These are phyloP conservation scores for Ganoderma lucidum DNA, from an alignment of 1,284 basidiomycete genomes.

Conservation along the genomic window DNA sequence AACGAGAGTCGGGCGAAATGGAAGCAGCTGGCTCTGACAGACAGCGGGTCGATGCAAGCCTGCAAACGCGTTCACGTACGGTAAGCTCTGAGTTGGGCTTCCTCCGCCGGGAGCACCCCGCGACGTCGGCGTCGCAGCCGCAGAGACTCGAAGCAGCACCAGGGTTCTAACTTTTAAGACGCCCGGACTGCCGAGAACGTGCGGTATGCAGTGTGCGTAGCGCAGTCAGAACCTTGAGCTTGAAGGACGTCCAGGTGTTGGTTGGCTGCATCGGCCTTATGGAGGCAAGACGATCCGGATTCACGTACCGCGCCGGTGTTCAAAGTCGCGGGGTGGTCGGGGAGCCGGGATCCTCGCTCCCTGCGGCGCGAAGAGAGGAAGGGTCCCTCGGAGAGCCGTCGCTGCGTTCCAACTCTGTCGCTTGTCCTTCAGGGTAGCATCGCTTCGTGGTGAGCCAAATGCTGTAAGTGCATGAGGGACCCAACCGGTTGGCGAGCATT, in stretches of 20 bases:
- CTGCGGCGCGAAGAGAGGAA: not conserved
- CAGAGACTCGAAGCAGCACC: not conserved
- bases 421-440: not conserved
- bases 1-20: not conserved
- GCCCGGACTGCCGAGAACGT: not conserved
- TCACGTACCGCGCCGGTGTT: not conserved
- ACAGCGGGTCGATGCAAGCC: not conserved
- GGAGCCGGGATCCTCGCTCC: slow-evolving; percentile 1
- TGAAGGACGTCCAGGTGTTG: not conserved
- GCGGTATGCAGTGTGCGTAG: not conserved
- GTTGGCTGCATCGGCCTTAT: not conserved
- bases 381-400: not conserved
- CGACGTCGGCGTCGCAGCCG: not conserved
- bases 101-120: not conserved
- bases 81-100: not conserved
- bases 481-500: not conserved
- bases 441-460: not conserved
- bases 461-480: not conserved
- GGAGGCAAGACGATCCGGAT: slow-evolving; percentile 4
- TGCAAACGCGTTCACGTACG: not conserved
- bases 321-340: slow-evolving; percentile 2
- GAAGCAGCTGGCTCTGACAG: not conserved
- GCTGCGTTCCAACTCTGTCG: slow-evolving; percentile 6
- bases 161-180: not conserved
- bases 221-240: not conserved